Evolutionary conservation across 176 grass and related monocot species (phyloP).

Genomic region (Oryza meridionalis): DNA sequence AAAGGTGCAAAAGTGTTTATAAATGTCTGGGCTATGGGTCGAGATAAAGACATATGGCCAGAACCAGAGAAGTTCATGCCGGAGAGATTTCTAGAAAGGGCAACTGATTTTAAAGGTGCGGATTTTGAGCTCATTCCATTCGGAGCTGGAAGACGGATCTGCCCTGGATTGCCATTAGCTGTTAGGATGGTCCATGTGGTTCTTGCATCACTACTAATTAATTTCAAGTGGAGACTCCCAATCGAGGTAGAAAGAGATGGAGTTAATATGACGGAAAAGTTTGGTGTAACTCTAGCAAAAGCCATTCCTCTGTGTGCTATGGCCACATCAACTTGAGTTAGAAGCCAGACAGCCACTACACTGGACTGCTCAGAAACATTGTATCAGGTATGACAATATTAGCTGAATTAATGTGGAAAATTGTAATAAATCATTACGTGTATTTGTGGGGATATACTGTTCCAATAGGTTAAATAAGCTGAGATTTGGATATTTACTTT

Average conservation of each 20-base stretch:
- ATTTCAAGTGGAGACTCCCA: constrained; percentile 44
- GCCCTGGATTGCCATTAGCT: constrained; percentile 54
- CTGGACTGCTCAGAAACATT: not conserved
- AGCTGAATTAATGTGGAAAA: too few species aligned
- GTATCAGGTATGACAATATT: too few species aligned
- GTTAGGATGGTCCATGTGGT: constrained; percentile 47
- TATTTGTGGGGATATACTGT: too few species aligned
- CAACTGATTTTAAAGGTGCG: not conserved
- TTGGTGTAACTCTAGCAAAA: constrained; percentile 35
- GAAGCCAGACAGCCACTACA: not conserved
- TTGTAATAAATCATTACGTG: too few species aligned
- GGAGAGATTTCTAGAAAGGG: constrained; percentile 34
- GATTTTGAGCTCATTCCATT: constrained; percentile 54
- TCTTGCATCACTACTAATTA: constrained; percentile 37
- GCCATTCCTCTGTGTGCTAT: constrained; percentile 34
- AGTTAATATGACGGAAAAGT: constrained; percentile 55
- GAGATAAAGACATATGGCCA: constrained; percentile 10
- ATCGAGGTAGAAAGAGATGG: constrained; percentile 8
- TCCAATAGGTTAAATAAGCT: too few species aligned
- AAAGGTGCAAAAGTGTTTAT: constrained; percentile 28
- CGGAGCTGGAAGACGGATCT: constrained; percentile 42
- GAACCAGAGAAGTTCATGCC: constrained; percentile 35
- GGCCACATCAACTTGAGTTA: constrained; percentile 29
- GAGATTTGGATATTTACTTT: too few species aligned
- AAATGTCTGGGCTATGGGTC: constrained; percentile 25